Evolutionary conservation across 1,284 basidiomycete genomes (phyloP).

Genomic region (Melampsora abietis-canadensis): DNA sequence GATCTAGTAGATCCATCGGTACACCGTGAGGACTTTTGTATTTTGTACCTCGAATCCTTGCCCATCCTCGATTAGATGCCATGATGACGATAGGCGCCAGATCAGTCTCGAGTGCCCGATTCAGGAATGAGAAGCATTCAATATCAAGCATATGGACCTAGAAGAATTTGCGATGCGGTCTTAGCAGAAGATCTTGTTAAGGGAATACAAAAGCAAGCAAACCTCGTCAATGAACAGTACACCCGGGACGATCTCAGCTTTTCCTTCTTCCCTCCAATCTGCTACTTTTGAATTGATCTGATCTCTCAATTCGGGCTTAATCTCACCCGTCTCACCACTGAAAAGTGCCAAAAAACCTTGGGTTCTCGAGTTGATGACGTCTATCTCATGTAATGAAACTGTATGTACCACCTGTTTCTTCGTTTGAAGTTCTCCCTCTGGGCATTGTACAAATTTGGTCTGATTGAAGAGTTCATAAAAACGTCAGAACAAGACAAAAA

Average conservation of each 20-base stretch:
- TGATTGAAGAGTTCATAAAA: conserved; percentile 52
- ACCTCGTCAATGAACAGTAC: conserved; percentile 59
- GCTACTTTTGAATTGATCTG: conserved; percentile 96
- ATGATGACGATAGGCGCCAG: conserved; percentile 93
- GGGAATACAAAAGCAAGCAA: conserved; percentile 17
- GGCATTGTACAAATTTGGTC: conserved; percentile 97
- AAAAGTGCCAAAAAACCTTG: conserved; percentile 73
- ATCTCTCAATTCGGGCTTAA: conserved; percentile 92
- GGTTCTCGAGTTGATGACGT: conserved; percentile 96
- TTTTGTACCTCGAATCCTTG: conserved; percentile 89
- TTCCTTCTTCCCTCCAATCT: conserved; percentile 98
- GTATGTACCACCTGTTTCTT: conserved; percentile 95
- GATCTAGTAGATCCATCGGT: conserved; percentile 88
- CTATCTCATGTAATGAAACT: conserved; percentile 95
- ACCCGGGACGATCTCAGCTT: conserved; percentile 94
- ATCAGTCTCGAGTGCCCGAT: conserved; percentile 89
- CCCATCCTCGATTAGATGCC: conserved; percentile 94
- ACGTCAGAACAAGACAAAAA: background rate
- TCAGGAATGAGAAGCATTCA: conserved; percentile 97
- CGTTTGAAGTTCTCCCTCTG: conserved; percentile 95
- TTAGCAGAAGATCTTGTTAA: conserved; percentile 33
- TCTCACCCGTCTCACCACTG: conserved; percentile 89
- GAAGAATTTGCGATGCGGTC: conserved; percentile 56
- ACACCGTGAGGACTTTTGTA: conserved; percentile 91
- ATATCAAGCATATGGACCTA: conserved; percentile 99